Evolutionary conservation across 306 rosid species (phyloP), one percentile per base, ranked within the genome.

Genomic region (Castanea mollissima): DNA sequence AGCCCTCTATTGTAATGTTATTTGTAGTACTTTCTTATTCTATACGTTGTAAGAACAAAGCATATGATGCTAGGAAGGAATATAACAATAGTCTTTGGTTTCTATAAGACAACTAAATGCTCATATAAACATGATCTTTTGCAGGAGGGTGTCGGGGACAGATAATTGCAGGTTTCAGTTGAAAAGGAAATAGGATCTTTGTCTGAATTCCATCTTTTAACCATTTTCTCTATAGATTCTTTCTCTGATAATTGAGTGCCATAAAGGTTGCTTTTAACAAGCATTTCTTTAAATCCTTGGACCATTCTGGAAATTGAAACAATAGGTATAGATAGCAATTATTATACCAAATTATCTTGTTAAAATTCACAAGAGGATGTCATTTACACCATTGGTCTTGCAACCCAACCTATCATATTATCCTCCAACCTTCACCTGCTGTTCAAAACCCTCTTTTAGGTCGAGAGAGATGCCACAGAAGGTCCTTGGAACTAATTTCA

Each of bases 361-460:
- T 8, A 8, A 41, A 41, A 41, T 41, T 11, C 58, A 19, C 31
- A 54, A 49, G 76, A 52, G 38, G 78, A 88, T 88, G 92, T 85
- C 71, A 63, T 84, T 80, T 16, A 84, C 69, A 79, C 27, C 86
- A 71, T 79, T 81, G 67, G 69, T 79, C 46, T 54, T 82, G 57
- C 85, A 81, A 71, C 82, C 83, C 5, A 85, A 79, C 79, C 3
- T 71, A 55, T 77, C 83, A 49, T 46, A 73, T 55, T 70, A 74
- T 73, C 72, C 74, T 82, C 88, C 89, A 86, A 75, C 81, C 69
- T 60, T 77, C 75, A 84, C 68, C 57, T 81, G 85, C 49, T 86
- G 78, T 83, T 41, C 67, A 71, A 79, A 67, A 73, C 88, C 76
- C 51, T 64, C 25, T 74, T 70, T 29, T 71, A 78, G 76, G 35